Percentiles rank a stretch among this genome's conserved stretches.
Evolutionary conservation across 176 grass and related monocot species (phyloP).

Genomic region (Triticum urartu): DNA sequence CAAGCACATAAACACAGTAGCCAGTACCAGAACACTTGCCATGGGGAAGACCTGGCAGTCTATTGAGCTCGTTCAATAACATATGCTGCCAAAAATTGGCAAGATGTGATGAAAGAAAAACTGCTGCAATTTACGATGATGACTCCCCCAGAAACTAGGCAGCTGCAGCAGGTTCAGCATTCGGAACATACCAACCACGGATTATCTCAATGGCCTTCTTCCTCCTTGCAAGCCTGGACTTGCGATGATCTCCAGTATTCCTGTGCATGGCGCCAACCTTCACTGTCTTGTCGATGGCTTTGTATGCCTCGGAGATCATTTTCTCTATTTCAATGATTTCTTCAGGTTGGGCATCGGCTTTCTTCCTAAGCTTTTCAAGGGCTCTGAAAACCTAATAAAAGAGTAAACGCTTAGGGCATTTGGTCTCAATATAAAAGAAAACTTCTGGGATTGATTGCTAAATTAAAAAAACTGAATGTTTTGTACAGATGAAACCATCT

Average conservation of each 20-base stretch:
- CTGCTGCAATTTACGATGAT: conserved; percentile 11
- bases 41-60: conserved; percentile 15
- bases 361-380: conserved; percentile 80
- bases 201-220: conserved; percentile 82
- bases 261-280: conserved; percentile 80
- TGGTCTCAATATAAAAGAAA: not conserved
- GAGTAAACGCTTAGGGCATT: not conserved
- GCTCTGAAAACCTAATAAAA: conserved; percentile 63
- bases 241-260: conserved; percentile 79
- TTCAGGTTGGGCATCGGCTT: conserved; percentile 69
- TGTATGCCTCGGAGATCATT: conserved; percentile 72
- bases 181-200: conserved; percentile 86
- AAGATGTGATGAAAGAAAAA: conserved; percentile 25
- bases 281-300: conserved; percentile 85
- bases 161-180: conserved; percentile 34
- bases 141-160: conserved; percentile 37
- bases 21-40: conserved; percentile 10
- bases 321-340: conserved; percentile 84
- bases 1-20: conserved; percentile 8
- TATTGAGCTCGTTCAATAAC: not conserved
- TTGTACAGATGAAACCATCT: not conserved
- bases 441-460: not conserved
- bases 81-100: conserved; percentile 36
- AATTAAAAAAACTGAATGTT: not conserved
- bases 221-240: conserved; percentile 77